Evolutionary conservation across 1,284 basidiomycete genomes (phyloP), one percentile per base, ranked within the genome.

Genomic region (Microbotryomycetes sp.): DNA sequence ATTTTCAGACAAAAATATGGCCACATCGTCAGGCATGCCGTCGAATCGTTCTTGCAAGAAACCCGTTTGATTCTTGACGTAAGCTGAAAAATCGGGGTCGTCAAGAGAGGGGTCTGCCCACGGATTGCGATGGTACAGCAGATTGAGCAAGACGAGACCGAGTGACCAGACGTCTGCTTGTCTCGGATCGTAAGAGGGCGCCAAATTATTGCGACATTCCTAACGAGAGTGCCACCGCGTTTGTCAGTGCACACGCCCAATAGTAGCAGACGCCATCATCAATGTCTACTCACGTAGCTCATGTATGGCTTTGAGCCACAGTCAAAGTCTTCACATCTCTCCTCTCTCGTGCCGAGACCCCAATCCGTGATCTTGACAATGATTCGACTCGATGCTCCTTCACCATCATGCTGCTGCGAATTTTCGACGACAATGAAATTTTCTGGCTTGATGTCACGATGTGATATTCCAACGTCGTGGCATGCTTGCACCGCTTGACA

Each of bases 291-390:
- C 70, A 90, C 89, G 76, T 87, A 97, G 72, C 92, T 93, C 94
- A 98, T 97, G 79, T 98, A 98, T 0, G 94, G 94, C 65, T 93
- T 92, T 76, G 90, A 94, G 60, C 94, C 94, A 77, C 96, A 98
- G 75, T 97, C 93, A 82, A 98, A 93, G 77, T 98, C 94, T 64
- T 88, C 86, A 66, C 89, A 92, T 63, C 88, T 85, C 64, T 83
- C 77, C 71, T 97, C 91, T 14, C 84, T 87, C 0, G 93, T 97
- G 7, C 92, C 92, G 42, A 99, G 79, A 45, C 94, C 94, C 80
- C 97, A 99, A 78, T 99, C 94, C 28, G 92, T 88, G 65, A 98
- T 83, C 80, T 99, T 99, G 80, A 97, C 83, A 29, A 82, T 76
- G 23, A 83, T 81, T 6, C 73, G 69, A 28, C 30, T 22, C 15